Base-by-base conservation (phyloP, 1,284 basidiomycete genomes). In the Phellopilus nigrolimitatus region DNA sequence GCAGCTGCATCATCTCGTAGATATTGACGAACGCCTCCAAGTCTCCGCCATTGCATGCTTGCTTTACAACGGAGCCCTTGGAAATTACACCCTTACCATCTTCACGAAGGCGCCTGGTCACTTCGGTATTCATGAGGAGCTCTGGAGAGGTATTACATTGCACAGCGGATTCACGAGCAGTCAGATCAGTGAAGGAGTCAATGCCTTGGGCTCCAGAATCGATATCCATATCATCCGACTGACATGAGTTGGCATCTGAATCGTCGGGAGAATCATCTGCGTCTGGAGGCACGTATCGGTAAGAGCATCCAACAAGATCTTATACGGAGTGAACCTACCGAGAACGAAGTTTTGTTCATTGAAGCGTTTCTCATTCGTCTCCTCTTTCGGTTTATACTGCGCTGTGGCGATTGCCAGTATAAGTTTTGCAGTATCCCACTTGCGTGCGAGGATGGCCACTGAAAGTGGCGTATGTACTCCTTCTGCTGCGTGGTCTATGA, bases 401-500 rank as follows among this genome's bases (percentile, higher is more conserved):
- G 78, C 73, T 5, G 64, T 62, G 6, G 76, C 71, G 53, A 81
- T 78, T 1, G 74, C 73, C 30, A 81, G 60, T 8, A 82, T 68
- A 6, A 81, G 63, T 15, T 70, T 71, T 1, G 76, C 79, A 1
- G 78, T 78, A 3, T 70, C 67, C 79, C 79, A 82, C 19, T 69
- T 71, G 8, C 75, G 69, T 8, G 68, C 69, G 19, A 62, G 59
- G 17, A 80, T 55, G 2, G 79, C 79, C 13, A 75, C 71, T 45
- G 64, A 70, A 6, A 80, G 63, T 0, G 78, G 76, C 0, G 73
- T 75, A 41, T 66, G 65, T 19, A 72, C 73, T 75, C 46, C 27
- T 37, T 19, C 38, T 10, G 6, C 9, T 9, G 13, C 2, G 12
- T 40, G n/a, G n/a, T n/a, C n/a, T n/a, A n/a, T n/a, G n/a, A n/a